These are phyloP conservation scores for Amauroascus verrucosus DNA, from an alignment of 2,329 filamentous ascomycete species.

Conservation along the genomic window DNA sequence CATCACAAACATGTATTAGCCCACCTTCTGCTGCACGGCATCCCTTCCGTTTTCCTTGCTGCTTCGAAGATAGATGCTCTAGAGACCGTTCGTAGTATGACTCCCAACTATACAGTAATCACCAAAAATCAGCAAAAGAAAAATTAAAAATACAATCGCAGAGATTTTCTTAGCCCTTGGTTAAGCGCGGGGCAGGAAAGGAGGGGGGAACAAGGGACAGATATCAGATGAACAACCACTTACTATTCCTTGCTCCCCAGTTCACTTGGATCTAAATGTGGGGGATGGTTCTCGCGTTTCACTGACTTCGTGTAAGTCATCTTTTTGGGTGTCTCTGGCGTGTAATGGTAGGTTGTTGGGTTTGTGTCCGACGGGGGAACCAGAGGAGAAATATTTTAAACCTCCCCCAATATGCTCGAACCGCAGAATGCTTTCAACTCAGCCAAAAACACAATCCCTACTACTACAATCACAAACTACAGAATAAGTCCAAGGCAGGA, in stretches of 20 bases:
- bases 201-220: neutral
- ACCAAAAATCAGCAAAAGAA: neutral
- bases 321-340: too few species aligned
- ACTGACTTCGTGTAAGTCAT: neutral
- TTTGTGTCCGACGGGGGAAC: neutral
- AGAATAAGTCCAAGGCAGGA: too few species aligned
- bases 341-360: too few species aligned
- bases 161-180: too few species aligned
- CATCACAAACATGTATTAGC: neutral
- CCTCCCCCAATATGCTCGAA: too few species aligned
- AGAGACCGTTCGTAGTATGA: conserved; percentile 38
- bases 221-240: conserved; percentile 20
- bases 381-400: too few species aligned
- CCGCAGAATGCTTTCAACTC: too few species aligned
- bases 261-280: conserved; percentile 62
- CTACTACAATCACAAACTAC: too few species aligned
- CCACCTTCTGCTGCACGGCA: neutral
- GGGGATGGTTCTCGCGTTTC: conserved; percentile 37
- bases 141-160: too few species aligned
- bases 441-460: too few species aligned
- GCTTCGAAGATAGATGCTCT: conserved; percentile 29
- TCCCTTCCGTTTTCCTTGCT: conserved; percentile 2
- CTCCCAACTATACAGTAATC: conserved; percentile 51
- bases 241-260: conserved; percentile 90
- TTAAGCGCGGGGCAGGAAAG: neutral